Conservation (phyloP, 106 monocot species). For the Dioscorea zingiberensis region DNA sequence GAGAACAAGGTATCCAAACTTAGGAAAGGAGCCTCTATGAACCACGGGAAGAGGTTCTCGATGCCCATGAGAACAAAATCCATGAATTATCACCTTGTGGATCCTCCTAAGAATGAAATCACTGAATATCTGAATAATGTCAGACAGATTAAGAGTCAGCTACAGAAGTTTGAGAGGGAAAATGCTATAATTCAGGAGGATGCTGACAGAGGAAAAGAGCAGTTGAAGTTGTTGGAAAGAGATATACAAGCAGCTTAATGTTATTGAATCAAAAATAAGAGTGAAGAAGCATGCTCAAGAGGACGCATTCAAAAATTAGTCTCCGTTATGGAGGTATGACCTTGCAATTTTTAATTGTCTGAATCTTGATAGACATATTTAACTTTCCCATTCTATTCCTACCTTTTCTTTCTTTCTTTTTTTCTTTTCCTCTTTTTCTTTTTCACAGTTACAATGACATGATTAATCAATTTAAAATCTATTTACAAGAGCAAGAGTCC, state of each 20-base stretch:
- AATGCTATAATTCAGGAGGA: slow-evolving; percentile 19
- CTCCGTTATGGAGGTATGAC: slow-evolving; percentile 59
- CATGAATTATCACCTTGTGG: not conserved
- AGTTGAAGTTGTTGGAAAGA: slow-evolving; percentile 36
- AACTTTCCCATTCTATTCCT: not conserved
- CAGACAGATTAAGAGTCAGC: slow-evolving; percentile 27
- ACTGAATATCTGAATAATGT: slow-evolving; percentile 14
- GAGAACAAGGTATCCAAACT: slow-evolving; percentile 3
- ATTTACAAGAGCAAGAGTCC: not conserved
- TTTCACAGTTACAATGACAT: not conserved
- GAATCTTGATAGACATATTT: no score
- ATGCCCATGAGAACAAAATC: slow-evolving; percentile 6
- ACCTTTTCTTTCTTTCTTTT: not conserved
- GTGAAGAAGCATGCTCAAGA: slow-evolving; percentile 9
- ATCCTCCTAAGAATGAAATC: not conserved
- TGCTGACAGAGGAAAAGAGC: slow-evolving; percentile 30
- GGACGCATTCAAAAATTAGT: slow-evolving; percentile 16
- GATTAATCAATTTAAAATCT: not conserved
- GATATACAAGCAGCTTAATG: slow-evolving; percentile 41
- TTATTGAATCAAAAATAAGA: slow-evolving; percentile 30
- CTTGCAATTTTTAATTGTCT: not conserved
- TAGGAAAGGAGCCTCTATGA: not conserved
- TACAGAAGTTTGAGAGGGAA: slow-evolving; percentile 37
- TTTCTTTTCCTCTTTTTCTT: not conserved
- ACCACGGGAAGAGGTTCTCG: not conserved